Conservation (phyloP, 2,329 filamentous ascomycete species). For the Neonectria faginata region DNA sequence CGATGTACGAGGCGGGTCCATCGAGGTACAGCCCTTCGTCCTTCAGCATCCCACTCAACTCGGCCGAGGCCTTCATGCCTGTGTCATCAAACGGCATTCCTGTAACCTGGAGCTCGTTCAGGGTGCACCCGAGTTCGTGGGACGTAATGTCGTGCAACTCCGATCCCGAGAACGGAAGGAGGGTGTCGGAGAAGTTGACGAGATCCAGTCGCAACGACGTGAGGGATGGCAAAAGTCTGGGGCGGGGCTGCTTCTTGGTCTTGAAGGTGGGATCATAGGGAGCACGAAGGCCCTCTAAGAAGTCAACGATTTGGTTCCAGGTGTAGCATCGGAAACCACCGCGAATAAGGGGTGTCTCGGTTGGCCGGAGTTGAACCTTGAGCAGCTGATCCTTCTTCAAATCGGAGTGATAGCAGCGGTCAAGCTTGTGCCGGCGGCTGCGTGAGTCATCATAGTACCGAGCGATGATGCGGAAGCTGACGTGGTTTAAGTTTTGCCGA, state of each 20-base stretch:
- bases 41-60: constrained; percentile 64
- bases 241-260: constrained; percentile 51
- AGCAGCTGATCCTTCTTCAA: constrained; percentile 57
- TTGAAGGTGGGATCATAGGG: constrained; percentile 59
- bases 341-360: constrained; percentile 60
- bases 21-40: constrained; percentile 65
- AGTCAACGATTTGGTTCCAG: constrained; percentile 66
- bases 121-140: constrained; percentile 64
- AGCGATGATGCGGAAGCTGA: constrained; percentile 66
- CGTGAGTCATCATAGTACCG: constrained; percentile 66
- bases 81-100: constrained; percentile 63
- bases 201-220: constrained; percentile 63
- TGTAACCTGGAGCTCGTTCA: constrained; percentile 66
- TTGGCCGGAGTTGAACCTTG: constrained; percentile 56
- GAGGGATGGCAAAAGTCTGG: constrained; percentile 61
- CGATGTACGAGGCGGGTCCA: constrained; percentile 58
- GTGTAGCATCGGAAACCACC: constrained; percentile 66
- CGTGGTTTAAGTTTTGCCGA: constrained; percentile 58
- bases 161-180: constrained; percentile 58
- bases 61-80: constrained; percentile 59
- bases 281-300: constrained; percentile 62
- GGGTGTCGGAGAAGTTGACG: constrained; percentile 64
- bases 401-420: constrained; percentile 56
- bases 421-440: constrained; percentile 55
- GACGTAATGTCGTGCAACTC: constrained; percentile 65